Evolutionary conservation across 805 yeast genomes (phyloP).

Genomic region (Saccharomycopsis sp.): DNA sequence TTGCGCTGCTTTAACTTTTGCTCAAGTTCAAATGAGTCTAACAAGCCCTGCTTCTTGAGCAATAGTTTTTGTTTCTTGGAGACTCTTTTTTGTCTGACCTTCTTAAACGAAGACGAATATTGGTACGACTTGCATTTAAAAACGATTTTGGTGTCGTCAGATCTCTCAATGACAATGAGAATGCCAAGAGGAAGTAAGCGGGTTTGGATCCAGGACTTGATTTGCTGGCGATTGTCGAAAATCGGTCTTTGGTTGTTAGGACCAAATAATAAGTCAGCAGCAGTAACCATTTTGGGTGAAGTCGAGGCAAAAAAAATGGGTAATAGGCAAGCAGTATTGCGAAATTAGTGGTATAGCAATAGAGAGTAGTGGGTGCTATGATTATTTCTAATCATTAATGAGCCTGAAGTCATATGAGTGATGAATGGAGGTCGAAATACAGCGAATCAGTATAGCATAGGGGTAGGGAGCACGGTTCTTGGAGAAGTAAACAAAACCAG

Average conservation of each 20-base stretch:
- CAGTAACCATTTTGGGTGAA: constrained; percentile 5
- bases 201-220: constrained; percentile 21
- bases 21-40: constrained; percentile 18
- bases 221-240: constrained; percentile 17
- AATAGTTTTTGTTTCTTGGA: constrained; percentile 22
- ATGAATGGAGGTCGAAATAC: background rate
- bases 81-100: constrained; percentile 19
- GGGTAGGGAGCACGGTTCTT: background rate
- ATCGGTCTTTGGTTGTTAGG: constrained; percentile 13
- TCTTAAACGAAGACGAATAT: constrained; percentile 18
- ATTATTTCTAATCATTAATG: constrained; percentile 2
- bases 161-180: constrained; percentile 29
- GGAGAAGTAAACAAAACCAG: background rate
- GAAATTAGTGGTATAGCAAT: constrained; percentile 2
- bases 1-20: constrained; percentile 12
- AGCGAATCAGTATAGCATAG: background rate
- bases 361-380: background rate
- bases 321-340: background rate
- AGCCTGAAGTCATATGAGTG: constrained; percentile 1
- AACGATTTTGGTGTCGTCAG: constrained; percentile 29
- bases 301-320: background rate
- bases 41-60: constrained; percentile 23
- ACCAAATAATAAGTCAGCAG: constrained; percentile 14
- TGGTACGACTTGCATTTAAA: constrained; percentile 28
- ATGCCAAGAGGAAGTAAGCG: constrained; percentile 20